Conservation (phyloP, 2,329 filamentous ascomycete species). For the Paecilomyces dactylethromorphus region DNA sequence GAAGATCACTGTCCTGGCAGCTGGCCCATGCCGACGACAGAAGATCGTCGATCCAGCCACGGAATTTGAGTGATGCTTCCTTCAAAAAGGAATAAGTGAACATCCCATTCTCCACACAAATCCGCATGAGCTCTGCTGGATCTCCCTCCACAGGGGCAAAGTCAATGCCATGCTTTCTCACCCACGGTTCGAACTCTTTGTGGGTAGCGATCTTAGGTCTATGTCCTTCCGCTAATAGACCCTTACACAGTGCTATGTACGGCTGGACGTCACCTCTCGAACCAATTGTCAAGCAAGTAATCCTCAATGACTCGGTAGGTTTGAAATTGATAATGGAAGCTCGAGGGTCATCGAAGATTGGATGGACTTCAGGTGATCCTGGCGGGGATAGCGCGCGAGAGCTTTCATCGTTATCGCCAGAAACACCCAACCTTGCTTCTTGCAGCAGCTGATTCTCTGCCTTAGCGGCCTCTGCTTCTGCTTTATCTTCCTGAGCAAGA, state of each 20-base stretch:
- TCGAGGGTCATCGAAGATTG: constrained; percentile 84
- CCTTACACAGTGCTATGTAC: constrained; percentile 94
- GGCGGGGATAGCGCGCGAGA: constrained; percentile 16
- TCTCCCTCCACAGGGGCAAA: constrained; percentile 86
- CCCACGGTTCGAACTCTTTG: constrained; percentile 80
- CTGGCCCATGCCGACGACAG: constrained; percentile 74
- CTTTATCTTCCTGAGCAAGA: constrained; percentile 61
- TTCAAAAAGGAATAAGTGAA: constrained; percentile 88
- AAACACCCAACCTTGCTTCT: constrained; percentile 55
- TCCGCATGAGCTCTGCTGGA: constrained; percentile 86
- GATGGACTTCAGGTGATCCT: constrained; percentile 47
- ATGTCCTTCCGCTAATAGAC: constrained; percentile 80
- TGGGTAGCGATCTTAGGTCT: constrained; percentile 84
- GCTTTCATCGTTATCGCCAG: constrained; percentile 21
- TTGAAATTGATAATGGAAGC: constrained; percentile 90
- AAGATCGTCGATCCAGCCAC: constrained; percentile 90
- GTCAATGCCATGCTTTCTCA: constrained; percentile 87
- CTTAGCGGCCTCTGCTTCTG: constrained; percentile 66
- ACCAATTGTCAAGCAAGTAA: constrained; percentile 93
- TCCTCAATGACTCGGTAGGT: constrained; percentile 67
- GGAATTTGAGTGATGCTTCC: constrained; percentile 81
- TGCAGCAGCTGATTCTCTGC: constrained; percentile 76
- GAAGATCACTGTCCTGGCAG: constrained; percentile 77
- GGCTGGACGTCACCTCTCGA: constrained; percentile 95
- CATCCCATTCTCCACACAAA: constrained; percentile 95